phyloP scores from a whole-genome alignment of 352 stramenopile species.

The Phytophthora quininea region DNA sequence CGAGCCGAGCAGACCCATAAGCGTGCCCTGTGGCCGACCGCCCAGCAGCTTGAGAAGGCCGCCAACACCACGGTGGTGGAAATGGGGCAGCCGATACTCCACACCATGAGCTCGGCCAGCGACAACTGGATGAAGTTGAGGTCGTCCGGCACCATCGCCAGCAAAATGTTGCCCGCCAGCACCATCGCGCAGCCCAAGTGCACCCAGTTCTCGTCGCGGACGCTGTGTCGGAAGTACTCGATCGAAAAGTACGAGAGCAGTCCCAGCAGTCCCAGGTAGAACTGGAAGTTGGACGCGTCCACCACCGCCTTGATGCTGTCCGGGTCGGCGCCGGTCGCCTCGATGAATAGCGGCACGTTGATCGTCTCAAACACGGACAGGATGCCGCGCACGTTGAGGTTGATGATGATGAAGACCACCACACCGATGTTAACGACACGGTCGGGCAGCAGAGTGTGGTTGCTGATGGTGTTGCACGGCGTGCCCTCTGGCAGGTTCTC shows the following conservation, averaged over 20 bases:
- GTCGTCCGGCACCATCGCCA: conserved; percentile 52
- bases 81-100: conserved; percentile 82
- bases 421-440: conserved; percentile 76
- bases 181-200: conserved; percentile 72
- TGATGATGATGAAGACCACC: conserved; percentile 81
- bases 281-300: conserved; percentile 83
- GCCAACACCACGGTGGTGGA: conserved; percentile 76
- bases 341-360: conserved; percentile 79
- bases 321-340: conserved; percentile 67
- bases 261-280: conserved; percentile 79
- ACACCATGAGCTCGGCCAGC: conserved; percentile 68
- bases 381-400: conserved; percentile 78
- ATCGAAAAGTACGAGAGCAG: conserved; percentile 82
- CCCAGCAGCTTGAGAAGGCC: conserved; percentile 84
- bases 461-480: conserved; percentile 51
- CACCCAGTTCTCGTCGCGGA: conserved; percentile 77
- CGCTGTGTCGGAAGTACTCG: conserved; percentile 70
- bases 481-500: conserved; percentile 43
- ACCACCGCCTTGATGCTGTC: conserved; percentile 59
- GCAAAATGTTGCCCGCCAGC: conserved; percentile 61
- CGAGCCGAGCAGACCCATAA: conserved; percentile 81
- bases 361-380: conserved; percentile 86
- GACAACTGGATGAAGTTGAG: conserved; percentile 50
- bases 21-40: conserved; percentile 72
- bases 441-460: conserved; percentile 58